Evolutionary conservation across 371 early-diverging fungal species (phyloP), one percentile per base, ranked within the genome.

Genomic region (Apophysomyces ossiformis): DNA sequence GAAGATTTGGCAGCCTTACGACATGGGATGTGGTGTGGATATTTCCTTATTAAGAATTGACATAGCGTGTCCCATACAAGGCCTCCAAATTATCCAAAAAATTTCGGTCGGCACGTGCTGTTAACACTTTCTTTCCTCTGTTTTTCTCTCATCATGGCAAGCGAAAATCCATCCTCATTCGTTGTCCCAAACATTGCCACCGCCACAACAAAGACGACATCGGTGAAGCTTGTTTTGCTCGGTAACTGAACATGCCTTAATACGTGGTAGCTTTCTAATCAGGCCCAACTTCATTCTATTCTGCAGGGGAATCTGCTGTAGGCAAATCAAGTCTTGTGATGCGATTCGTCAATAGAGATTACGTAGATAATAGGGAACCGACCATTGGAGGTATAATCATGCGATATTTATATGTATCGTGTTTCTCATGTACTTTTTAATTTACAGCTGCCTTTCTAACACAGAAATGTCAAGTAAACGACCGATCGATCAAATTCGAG

Each of bases 321-420:
- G 94, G 94, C 50, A 94, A 94, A 75, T 93, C 94, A 21, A 90
- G 90, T 81, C 75, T 92, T 41, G 90, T 88, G 37, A 72, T 85
- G 60, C 93, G 99, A 37, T 97, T 97, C 73, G 96, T 96, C 41
- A 95, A 94, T 77, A 90, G 95, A 77, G 92, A 95, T 79, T 99
- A 96, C 76, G 87, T 92, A 67, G 96, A 96, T 63, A 95, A 96
- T 78, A 92, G 95, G 79, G 98, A 97, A 71, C 96, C 96, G 36
- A 99, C 99, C 37, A 98, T 98, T 76, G 98, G 98, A 75, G 93
- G 93, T 91, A 72, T 26, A 26, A 2, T 26, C 32, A 26, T 26
- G 32, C 32, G 32, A 26, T 26, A 26, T 26, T 26, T 26, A 26
- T 26, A 26, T 3, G 32, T 26, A 26, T 26, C 32, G 13, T 21